Conservation (phyloP, 148 eudicot species). For the Diospyros kaki region DNA sequence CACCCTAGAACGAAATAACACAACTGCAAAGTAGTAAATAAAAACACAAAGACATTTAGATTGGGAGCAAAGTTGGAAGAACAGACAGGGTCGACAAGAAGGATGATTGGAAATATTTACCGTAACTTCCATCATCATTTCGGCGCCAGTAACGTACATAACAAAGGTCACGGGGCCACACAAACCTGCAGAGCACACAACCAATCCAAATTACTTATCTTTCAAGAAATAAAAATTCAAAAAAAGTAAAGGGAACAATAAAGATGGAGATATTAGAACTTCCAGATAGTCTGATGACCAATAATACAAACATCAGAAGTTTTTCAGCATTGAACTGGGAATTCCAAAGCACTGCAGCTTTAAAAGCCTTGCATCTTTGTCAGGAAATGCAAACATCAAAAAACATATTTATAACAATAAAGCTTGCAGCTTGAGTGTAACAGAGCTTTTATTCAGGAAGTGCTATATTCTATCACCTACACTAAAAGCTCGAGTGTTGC, state of each 20-base stretch:
- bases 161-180: conserved; percentile 99
- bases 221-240: neutral
- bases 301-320: neutral
- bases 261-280: neutral
- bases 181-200: conserved; percentile 52
- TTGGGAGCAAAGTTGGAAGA: conserved; percentile 7
- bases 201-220: neutral
- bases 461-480: too few relatives aligned
- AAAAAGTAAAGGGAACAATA: neutral
- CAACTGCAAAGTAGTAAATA: conserved; percentile 61
- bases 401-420: neutral
- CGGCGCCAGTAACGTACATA: conserved; percentile 99
- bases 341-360: neutral
- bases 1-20: conserved; percentile 88
- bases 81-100: conserved; percentile 2
- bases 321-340: too few relatives aligned
- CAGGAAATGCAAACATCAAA: conserved; percentile 9
- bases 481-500: too few relatives aligned
- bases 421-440: neutral
- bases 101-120: conserved; percentile 30
- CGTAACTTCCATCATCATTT: conserved; percentile 99
- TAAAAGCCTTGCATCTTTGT: neutral
- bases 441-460: too few relatives aligned
- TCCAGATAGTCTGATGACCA: conserved; percentile 6
- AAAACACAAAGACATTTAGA: conserved; percentile 6